phyloP scores from a whole-genome alignment of 2,329 filamentous ascomycete species.

The Xylariales sp. region DNA sequence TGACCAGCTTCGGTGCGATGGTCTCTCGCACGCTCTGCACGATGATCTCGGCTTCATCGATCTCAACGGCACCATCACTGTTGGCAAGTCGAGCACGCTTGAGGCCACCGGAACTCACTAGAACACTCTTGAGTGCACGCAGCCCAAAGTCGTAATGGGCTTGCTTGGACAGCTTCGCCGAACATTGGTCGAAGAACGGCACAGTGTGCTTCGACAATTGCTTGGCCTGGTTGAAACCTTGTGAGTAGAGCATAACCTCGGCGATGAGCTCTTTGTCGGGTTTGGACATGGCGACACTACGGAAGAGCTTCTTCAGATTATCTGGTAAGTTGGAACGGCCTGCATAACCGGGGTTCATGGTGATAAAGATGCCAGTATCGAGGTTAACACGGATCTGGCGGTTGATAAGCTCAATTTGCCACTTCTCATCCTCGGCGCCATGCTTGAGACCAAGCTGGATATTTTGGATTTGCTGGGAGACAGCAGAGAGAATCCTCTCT shows the following conservation, averaged over 20 bases:
- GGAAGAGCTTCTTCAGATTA: slow-evolving; percentile 99
- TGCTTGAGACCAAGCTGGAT: slow-evolving; percentile 95
- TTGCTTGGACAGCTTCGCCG: slow-evolving; percentile 80
- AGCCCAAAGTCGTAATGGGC: slow-evolving; percentile 99
- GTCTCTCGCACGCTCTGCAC: slow-evolving; percentile 98
- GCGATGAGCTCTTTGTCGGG: slow-evolving; percentile 99
- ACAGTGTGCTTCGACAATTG: slow-evolving; percentile 91
- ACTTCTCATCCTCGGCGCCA: slow-evolving; percentile 72
- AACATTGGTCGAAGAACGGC: slow-evolving; percentile 94
- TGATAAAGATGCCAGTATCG: slow-evolving; percentile 99
- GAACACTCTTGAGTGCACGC: slow-evolving; percentile 94
- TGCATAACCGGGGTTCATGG: slow-evolving; percentile 99
- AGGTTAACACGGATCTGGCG: slow-evolving; percentile 84
- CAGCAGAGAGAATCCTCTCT: slow-evolving; percentile 93
- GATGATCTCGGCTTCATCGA: slow-evolving; percentile 93
- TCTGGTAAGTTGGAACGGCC: slow-evolving; percentile 96
- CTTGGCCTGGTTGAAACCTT: slow-evolving; percentile 97
- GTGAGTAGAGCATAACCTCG: slow-evolving; percentile 99
- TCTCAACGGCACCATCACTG: slow-evolving; percentile 59
- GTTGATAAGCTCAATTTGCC: slow-evolving; percentile 91
- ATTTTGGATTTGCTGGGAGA: slow-evolving; percentile 98
- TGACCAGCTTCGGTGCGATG: slow-evolving; percentile 95
- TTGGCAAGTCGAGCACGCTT: slow-evolving; percentile 78
- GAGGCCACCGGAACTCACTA: slow-evolving; percentile 93
- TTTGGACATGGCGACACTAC: slow-evolving; percentile 99